These are phyloP conservation scores for Thalassiosira hispida DNA, from an alignment of 352 stramenopile species.

Conservation along the genomic window DNA sequence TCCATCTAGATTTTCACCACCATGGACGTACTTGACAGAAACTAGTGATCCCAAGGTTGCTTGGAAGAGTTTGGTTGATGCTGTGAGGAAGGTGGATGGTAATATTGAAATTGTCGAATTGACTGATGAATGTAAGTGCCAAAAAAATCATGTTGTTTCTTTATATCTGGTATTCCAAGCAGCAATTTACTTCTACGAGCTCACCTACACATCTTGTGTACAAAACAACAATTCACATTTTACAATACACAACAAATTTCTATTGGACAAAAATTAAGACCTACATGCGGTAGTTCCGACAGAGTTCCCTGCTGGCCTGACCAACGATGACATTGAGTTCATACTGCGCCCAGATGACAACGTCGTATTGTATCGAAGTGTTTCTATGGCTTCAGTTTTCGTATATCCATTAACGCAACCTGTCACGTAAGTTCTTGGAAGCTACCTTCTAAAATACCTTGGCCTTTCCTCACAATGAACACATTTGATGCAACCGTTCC, in stretches of 20 bases:
- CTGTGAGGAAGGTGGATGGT: constrained; percentile 58
- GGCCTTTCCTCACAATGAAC: too few relatives aligned
- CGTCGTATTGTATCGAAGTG: constrained; percentile 75
- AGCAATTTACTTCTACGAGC: neutral
- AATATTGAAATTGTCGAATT: constrained; percentile 73
- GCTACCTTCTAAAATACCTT: neutral
- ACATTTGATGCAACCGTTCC: neutral
- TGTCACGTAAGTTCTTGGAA: constrained; percentile 37
- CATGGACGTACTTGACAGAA: constrained; percentile 81
- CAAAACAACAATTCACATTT: neutral
- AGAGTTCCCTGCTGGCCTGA: constrained; percentile 60
- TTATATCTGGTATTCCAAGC: neutral
- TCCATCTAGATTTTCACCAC: constrained; percentile 74
- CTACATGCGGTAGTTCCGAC: constrained; percentile 75
- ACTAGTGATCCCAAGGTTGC: constrained; percentile 67
- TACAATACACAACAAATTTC: neutral
- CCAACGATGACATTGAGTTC: constrained; percentile 84
- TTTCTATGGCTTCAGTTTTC: constrained; percentile 74
- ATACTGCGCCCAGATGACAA: constrained; percentile 76
- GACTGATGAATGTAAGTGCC: constrained; percentile 68
- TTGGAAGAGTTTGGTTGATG: constrained; percentile 72
- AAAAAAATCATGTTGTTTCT: neutral
- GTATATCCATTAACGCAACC: constrained; percentile 84
- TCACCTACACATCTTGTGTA: neutral
- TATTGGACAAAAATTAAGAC: constrained; percentile 41